Base-by-base conservation (phyloP, 1,139 yeast genomes). In the Candida sanyaensis region DNA sequence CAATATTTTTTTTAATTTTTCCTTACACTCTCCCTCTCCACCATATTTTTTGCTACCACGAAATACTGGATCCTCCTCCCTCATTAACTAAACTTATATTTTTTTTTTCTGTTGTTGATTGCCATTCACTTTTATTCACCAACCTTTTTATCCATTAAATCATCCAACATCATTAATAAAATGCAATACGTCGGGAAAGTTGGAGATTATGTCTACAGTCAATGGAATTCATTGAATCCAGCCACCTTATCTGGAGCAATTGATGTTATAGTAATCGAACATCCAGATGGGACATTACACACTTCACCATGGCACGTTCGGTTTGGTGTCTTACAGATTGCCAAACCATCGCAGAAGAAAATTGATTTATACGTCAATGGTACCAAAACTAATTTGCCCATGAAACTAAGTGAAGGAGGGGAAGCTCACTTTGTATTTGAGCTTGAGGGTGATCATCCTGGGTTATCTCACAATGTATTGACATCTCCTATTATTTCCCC, bases 181-280 rank as follows among this genome's bases (percentile, higher is more conserved):
- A 92, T 92, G 99, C 98, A 92, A 68, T 92, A 91, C 85, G 96
- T 92, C 54, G 97, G 96, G 17, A 80, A 96, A 64, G 98, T 96
- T 11, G 87, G 96, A 48, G 97, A 90, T 39, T 87, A 95, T 43
- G 96, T 93, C 21, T 90, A 96, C 53, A 92, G 91, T 68, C 95
- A 97, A 47, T 93, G 97, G 98, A 91, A 91, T 59, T 90, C 97
- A 32, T 83, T 93, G 59, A 93, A 93, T 61, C 99, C 99, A 1
- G 92, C 98, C 2, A 93, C 99, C 0, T 76, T 93, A 27, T 86
- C 96, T 31, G 99, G 99, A 4, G 99, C 99, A 30, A 93, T 93
- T 65, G 99, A 93, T 67, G 91, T 95, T 51, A 90, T 93, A 42
- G 99, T 92, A 7, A 87, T 95, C n/a, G 97, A 93, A 67, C 96